phyloP scores from a whole-genome alignment of 139 green algal species.

The Gonium pectorale region DNA sequence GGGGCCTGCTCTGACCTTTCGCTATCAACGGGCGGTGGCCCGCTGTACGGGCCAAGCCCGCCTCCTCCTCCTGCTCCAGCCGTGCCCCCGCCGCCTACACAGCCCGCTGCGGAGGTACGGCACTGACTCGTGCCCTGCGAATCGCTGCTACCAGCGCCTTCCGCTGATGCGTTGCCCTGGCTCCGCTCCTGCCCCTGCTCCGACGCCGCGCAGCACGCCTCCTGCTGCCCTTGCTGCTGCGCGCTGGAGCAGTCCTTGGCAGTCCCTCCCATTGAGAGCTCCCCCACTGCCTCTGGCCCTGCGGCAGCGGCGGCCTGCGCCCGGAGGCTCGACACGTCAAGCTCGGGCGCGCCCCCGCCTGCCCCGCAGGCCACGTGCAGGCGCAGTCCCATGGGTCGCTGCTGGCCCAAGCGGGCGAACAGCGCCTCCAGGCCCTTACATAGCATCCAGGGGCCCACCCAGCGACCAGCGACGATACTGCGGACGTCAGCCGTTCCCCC shows the following conservation, averaged over 20 bases:
- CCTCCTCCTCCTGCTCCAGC: no score
- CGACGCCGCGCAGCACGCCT: not conserved
- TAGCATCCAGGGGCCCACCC: slow-evolving; percentile 90
- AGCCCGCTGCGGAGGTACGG: no score
- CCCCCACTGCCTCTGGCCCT: not conserved
- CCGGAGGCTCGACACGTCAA: slow-evolving; percentile 38
- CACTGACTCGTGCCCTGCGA: no score
- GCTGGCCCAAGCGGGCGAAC: slow-evolving; percentile 13
- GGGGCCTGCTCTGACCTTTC: no score
- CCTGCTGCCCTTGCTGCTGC: slow-evolving; percentile 25
- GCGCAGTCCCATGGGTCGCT: slow-evolving; percentile 54
- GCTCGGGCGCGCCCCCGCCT: slow-evolving; percentile 82
- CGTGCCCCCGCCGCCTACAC: no score
- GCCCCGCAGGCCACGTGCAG: slow-evolving; percentile 77
- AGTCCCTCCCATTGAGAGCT: no score
- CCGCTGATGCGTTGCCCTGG: no score
- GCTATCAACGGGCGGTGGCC: no score
- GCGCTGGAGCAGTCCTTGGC: not conserved
- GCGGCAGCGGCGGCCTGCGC: not conserved
- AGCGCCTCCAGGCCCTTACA: slow-evolving; percentile 80
- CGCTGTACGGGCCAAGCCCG: no score
- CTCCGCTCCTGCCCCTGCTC: not conserved
- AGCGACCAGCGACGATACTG: slow-evolving; percentile 86
- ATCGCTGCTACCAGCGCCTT: no score
- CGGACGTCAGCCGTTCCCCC: no score